phyloP scores from a whole-genome alignment of 75 land plant genomes.

The Selaginella tamariscina region DNA sequence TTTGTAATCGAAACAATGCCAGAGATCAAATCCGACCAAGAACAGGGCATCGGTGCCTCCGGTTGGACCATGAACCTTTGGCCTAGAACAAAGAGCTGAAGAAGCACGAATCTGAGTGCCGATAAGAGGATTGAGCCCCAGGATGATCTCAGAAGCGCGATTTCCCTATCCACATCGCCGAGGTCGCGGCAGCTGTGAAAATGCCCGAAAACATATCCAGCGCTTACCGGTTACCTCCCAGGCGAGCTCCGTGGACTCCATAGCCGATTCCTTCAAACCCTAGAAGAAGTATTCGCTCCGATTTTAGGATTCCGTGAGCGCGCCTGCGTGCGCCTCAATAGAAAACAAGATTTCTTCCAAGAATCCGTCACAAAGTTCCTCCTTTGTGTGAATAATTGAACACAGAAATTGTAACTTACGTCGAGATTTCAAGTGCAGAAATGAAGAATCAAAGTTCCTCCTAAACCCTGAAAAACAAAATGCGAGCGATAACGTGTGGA shows the following conservation, averaged over 20 bases:
- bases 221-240: conserved; percentile 20
- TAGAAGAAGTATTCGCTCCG: too few relatives aligned
- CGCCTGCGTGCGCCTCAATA: too few relatives aligned
- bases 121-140: conserved; percentile 8
- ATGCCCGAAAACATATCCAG: conserved; percentile 21
- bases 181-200: conserved; percentile 12
- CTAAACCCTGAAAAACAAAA: too few relatives aligned
- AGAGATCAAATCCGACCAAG: conserved; percentile 18
- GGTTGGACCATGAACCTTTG: conserved; percentile 7
- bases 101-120: conserved; percentile 7
- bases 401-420: too few relatives aligned
- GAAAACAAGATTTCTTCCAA: too few relatives aligned
- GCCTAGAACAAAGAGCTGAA: conserved; percentile 20
- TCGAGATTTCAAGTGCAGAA: too few relatives aligned
- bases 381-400: too few relatives aligned
- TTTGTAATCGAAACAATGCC: conserved; percentile 16
- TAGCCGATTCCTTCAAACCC: too few relatives aligned
- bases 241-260: conserved; percentile 13
- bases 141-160: not conserved
- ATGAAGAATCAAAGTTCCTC: too few relatives aligned
- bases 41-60: conserved; percentile 10
- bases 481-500: too few relatives aligned
- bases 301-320: too few relatives aligned
- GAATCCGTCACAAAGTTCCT: too few relatives aligned
- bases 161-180: conserved; percentile 18